Evolutionary conservation across 31 red algal genomes (phyloP).

Genomic region (Bonnemaisonia californica): DNA sequence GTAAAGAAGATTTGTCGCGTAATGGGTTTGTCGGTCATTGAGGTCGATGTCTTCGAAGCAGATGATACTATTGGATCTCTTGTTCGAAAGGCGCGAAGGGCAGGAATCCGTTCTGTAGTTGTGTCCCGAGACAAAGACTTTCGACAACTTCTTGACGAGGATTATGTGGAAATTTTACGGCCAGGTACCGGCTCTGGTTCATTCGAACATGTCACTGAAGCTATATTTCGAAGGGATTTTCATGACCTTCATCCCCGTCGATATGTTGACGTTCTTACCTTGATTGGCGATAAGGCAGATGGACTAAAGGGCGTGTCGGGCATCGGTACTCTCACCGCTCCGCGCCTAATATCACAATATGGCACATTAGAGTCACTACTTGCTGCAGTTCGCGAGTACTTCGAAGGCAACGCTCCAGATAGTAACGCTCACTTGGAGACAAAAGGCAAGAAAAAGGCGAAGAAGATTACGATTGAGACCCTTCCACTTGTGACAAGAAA

Average conservation of each 20-base stretch:
- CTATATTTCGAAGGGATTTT: conserved; percentile 26
- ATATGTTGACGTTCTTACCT: conserved; percentile 65
- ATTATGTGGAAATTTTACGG: conserved; percentile 39
- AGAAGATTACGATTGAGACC: background rate
- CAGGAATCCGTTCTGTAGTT: conserved; percentile 22
- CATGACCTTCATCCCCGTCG: conserved; percentile 30
- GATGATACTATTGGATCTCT: conserved; percentile 78
- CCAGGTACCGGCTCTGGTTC: background rate
- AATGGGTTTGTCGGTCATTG: conserved; percentile 39
- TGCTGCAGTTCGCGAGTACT: conserved; percentile 19
- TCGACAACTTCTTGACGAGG: conserved; percentile 47
- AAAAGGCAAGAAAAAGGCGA: background rate
- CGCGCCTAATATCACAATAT: conserved; percentile 33
- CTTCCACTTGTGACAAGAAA: conserved; percentile 4
- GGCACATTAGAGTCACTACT: conserved; percentile 51
- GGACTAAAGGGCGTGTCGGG: conserved; percentile 57
- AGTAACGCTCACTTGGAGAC: background rate
- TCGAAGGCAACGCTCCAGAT: background rate
- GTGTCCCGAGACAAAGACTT: conserved; percentile 83
- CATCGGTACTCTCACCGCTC: conserved; percentile 57
- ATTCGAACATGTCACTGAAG: conserved; percentile 34
- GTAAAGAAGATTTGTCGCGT: conserved; percentile 42
- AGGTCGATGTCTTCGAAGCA: conserved; percentile 69
- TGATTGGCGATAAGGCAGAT: conserved; percentile 65
- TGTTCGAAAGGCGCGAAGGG: background rate